Percentiles rank a stretch among this genome's conserved stretches.
Evolutionary conservation across 129 eudicot species (phyloP).

Genomic region (Glebionis coronaria): DNA sequence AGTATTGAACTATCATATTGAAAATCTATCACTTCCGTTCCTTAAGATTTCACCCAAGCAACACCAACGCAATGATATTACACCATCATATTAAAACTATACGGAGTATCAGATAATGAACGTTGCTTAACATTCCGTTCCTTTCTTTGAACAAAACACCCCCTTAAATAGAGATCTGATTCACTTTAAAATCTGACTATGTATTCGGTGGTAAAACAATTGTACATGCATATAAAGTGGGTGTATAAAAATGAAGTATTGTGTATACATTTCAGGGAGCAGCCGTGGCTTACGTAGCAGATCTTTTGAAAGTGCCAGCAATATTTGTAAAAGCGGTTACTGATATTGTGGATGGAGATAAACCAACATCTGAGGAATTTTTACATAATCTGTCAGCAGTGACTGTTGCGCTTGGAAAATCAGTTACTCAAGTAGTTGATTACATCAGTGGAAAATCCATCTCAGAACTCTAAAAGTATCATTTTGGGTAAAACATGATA

Average conservation of each 20-base stretch:
- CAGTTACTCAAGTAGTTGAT: conserved; percentile 64
- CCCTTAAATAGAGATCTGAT: too few relatives aligned
- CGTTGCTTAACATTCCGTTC: too few relatives aligned
- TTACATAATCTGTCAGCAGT: conserved; percentile 73
- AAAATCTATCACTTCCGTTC: too few relatives aligned
- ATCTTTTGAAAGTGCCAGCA: conserved; percentile 72
- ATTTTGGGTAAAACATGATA: conserved; percentile 1
- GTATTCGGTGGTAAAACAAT: background rate
- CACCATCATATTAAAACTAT: too few relatives aligned
- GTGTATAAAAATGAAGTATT: conserved; percentile 5
- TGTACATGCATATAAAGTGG: background rate
- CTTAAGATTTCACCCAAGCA: too few relatives aligned
- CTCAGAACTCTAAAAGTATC: conserved; percentile 45
- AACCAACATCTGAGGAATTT: conserved; percentile 90
- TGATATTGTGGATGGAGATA: conserved; percentile 91
- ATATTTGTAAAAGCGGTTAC: conserved; percentile 88
- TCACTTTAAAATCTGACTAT: too few relatives aligned
- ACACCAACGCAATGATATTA: too few relatives aligned
- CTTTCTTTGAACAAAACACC: too few relatives aligned
- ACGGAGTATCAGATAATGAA: too few relatives aligned
- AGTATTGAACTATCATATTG: too few relatives aligned
- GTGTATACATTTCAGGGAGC: conserved; percentile 59
- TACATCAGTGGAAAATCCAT: conserved; percentile 72
- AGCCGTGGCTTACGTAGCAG: conserved; percentile 88
- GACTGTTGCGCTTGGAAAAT: conserved; percentile 60